Evolutionary conservation across 106 monocot genomes (phyloP), one percentile per base, ranked within the genome.

Genomic region (Allium cepa): DNA sequence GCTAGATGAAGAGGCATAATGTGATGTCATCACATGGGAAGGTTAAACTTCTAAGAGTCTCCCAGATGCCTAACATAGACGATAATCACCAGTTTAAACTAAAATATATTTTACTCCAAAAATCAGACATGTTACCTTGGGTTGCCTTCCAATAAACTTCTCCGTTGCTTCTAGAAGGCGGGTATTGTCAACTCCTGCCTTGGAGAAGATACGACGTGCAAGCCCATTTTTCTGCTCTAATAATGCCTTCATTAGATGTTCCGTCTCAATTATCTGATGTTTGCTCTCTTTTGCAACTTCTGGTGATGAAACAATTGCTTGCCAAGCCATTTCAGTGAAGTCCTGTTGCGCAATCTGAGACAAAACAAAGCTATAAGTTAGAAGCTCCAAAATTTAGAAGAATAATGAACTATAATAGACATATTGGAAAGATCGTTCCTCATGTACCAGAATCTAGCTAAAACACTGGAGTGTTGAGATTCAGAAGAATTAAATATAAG

Each of bases 261-360:
- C 99, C 11, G 93, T 99, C 81, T 99, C 99, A 49, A 99, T 90
- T 61, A 99, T 92, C 66, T 99, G 99, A 70, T 99, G 93, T 59
- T 99, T 99, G 73, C 77, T 90, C 81, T 90, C 90, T 72, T 99
- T 99, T 18, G 99, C 93, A 49, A 93, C 79, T 75, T 99, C 99
- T 66, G 93, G 99, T 11, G 93, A 90, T 48, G 85, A 76, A 70
- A 93, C 93, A 63, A 99, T 87, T 50, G 77, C 90, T 93, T 99
- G 99, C 99, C 99, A 99, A 62, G 90, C 93, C 93, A 99, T 93
- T 57, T 93, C 93, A 49, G 93, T 93, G 53, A 99, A 99, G 14
- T 99, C 99, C 80, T 93, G 87, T 73, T 93, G 99, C 5, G 81
- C 81, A 62, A 93, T 90, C 99, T 99, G 66, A 9, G 11, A 81